Evolutionary conservation across 306 rosid species (phyloP), one percentile per base, ranked within the genome.

Genomic region (Begonia loranthoides): DNA sequence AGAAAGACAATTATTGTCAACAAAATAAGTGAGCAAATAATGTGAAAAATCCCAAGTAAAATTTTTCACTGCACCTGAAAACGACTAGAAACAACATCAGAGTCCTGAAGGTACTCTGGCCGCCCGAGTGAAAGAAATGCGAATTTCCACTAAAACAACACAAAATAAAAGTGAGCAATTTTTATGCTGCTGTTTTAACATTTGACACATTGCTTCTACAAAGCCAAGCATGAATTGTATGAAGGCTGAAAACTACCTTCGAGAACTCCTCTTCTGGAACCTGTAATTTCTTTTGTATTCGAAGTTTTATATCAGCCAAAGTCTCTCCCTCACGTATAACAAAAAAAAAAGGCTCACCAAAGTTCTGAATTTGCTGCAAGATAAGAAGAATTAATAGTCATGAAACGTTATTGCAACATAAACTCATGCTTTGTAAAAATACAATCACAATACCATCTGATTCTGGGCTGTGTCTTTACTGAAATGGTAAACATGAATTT

Each of bases 341-440:
- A 80, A 87, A 64, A 75, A 87, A 83, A 52, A 87, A 87, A 13
- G 96, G 96, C 66, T 87, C 96, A 43, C 96, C 96, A 15, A 87
- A 87, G 65, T 83, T 80, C 62, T 87, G 94, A 72, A 87, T 75
- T 79, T 83, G 94, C 96, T 87, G 72, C 50, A 41, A 57, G 55
- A 60, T 39, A 55, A 67, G 19, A 12, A 34, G 24, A 67, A 54
- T 64, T 17, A 28, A n/a, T 41, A 15, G 24, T 45, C 44, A 59
- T 9, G 38, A 14, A 41, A 38, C 33, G 17, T 43, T 43, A 43
- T 12, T 33, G 40, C 15, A 55, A 41, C 53, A 43, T 51, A 68
- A 71, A 50, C 44, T 11, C 10, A 7, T 4, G 36, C 36, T 28
- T 28, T 3, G 36, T 28, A 28, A 28, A 13, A 67, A 54, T 51